Evolutionary conservation across 352 stramenopile genomes (phyloP), one percentile per base, ranked within the genome.

Genomic region (Globisporangium ultimum): DNA sequence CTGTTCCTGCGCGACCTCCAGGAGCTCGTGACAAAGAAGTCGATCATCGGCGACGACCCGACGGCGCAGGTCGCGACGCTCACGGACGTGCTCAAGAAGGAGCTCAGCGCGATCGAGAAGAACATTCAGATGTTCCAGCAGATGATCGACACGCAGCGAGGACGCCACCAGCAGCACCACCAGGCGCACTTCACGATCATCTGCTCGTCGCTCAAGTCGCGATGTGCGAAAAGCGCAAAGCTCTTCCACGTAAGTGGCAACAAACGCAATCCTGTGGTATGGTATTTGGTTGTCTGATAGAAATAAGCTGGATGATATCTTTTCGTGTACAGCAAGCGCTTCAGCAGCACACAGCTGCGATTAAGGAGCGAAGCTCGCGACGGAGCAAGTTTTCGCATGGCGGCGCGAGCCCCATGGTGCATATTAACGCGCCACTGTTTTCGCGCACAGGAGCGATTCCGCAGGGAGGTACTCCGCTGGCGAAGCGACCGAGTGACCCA

Each of bases 371-470:
- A 18, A 92, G 75, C 56, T 86, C 84, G 11, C 76, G 85, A 32
- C 74, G 85, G 18, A 92, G 77, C 68, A 91, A 91, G 64, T 93
- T 93, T 28, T 91, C 82, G 12, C 82, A 92, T 51, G 71, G 80
- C 61, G 77, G 82, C 55, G 64, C 77, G 42, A 89, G 76, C 24
- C 67, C 82, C 34, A 86, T 90, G 78, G 81, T 94, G 24, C 85
- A 92, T 57, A 79, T 94, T 28, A 90, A 89, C 22, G 78, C 82
- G 4, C 85, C 85, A 17, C 55, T 94, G n/a, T 91, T 91, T 48
- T 61, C 80, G 12, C 71, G 82, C 15, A 91, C 79, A 42, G 61
- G 42, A 21, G 18, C 63, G 2, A 46, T 61, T 10, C 45, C 62
- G 8, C 70, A 56, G 58, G 57, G 60, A 48, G 48, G 32, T 28